These are phyloP conservation scores for Fraxinus dipetala DNA, from an alignment of 305 asterid genomes.

Conservation along the genomic window DNA sequence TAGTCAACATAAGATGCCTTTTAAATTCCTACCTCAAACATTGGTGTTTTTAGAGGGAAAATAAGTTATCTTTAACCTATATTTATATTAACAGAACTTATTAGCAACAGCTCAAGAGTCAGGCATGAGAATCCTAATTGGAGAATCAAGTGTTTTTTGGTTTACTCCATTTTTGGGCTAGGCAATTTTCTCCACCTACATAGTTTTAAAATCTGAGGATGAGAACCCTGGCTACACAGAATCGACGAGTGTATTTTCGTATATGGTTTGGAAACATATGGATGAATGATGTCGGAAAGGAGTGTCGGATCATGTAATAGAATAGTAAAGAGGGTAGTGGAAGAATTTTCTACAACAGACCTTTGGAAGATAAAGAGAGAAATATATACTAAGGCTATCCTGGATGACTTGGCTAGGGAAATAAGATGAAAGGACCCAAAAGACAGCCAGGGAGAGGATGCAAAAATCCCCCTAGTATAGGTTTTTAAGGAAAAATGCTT, in stretches of 20 bases:
- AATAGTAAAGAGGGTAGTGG: background rate
- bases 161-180: background rate
- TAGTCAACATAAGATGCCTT: background rate
- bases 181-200: background rate
- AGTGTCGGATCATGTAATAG: background rate
- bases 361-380: background rate
- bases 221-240: background rate
- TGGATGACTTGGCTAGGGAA: background rate
- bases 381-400: background rate
- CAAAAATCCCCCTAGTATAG: background rate
- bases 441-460: background rate
- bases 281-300: background rate
- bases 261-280: background rate
- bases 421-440: background rate
- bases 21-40: background rate
- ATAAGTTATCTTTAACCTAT: background rate
- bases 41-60: background rate
- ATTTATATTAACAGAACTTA: background rate
- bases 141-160: background rate
- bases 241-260: background rate
- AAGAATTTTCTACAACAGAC: background rate
- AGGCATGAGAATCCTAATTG: background rate
- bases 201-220: background rate
- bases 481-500: background rate
- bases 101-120: background rate